These are phyloP conservation scores for Yamadazyma buinensis DNA, from an alignment of 1,139 yeast species.

Conservation along the genomic window DNA sequence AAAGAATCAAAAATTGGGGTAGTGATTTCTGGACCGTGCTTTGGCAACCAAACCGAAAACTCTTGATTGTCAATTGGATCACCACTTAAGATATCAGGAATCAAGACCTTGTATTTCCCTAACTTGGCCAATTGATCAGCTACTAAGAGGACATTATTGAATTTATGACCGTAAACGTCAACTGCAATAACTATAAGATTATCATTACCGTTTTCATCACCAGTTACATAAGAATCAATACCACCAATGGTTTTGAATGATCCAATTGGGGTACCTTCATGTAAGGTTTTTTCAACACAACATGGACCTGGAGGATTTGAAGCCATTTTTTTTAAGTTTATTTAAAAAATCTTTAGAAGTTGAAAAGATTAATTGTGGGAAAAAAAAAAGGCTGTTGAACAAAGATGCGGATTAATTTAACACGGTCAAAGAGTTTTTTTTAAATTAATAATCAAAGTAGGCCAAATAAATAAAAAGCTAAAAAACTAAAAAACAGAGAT, in stretches of 20 bases:
- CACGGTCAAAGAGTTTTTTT: too few species aligned
- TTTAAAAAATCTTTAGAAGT: too few species aligned
- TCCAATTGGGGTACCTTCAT: conserved; percentile 53
- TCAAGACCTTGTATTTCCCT: conserved; percentile 60
- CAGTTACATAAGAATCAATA: conserved; percentile 53
- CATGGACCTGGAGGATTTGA: conserved; percentile 52
- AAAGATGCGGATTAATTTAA: too few species aligned
- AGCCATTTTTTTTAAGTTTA: conserved; percentile 50
- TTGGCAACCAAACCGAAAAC: conserved; percentile 47
- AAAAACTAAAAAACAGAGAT: too few species aligned
- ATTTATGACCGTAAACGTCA: conserved; percentile 64
- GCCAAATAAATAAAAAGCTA: too few species aligned
- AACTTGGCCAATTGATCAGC: conserved; percentile 66
- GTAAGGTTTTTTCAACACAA: conserved; percentile 40
- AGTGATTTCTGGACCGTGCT: conserved; percentile 50
- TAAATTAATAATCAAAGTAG: too few species aligned
- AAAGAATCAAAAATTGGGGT: conserved; percentile 37
- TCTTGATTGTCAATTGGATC: conserved; percentile 35
- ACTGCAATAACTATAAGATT: conserved; percentile 58
- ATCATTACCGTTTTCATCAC: conserved; percentile 38
- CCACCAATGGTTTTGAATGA: conserved; percentile 37
- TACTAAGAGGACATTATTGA: conserved; percentile 52
- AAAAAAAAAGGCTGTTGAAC: too few species aligned
- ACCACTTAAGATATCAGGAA: conserved; percentile 69
- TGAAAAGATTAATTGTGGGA: too few species aligned